Evolutionary conservation across 345 rosid genomes (phyloP), one percentile per base, ranked within the genome.

Genomic region (Tarenaya hassleriana): DNA sequence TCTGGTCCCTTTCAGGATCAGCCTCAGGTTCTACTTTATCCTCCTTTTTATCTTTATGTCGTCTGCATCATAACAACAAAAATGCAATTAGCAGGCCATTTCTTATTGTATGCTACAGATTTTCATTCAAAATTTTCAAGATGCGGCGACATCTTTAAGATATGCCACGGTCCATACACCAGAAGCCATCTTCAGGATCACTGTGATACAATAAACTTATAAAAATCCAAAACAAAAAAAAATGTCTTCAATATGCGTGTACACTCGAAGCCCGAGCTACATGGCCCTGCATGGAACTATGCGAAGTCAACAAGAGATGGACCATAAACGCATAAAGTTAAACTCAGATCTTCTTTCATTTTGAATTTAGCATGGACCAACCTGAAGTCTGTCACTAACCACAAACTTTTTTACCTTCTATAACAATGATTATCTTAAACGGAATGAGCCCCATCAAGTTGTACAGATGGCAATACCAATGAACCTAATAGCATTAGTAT

Each of bases 1-100:
- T 85, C 78, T 92, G 98, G 69, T 92, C 98, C 38, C 97, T 78
- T 63, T 92, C 98, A 58, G 98, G 96, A 81, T 92, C 98, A 69
- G 71, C 94, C 74, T 85, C 97, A 47, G 94, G 86, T 68, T 88
- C 96, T 20, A 64, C 70, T 41, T 5, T 78, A 33, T 85, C 86
- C 65, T 88, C 95, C 64, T 81, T 92, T 61, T 80, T 88, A 39
- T 90, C 88, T 66, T 75, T 91, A 37, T 71, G 73, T 62, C 85
- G 74, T 71, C 99, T 94, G 78, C 70, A 71, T 16, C 60, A 41
- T 54, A 54, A 50, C 37, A 67, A 50, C 37, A 67, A 66, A 55
- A 47, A 48, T 34, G 37, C 48, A 31, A 24, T 24, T 24, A 24
- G 29, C 29, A 41, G 61, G 41, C 42, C 34, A 41, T 47, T 56